Conservation (phyloP, 768 basidiomycete species). For the Termitomyces eurrhizus region DNA sequence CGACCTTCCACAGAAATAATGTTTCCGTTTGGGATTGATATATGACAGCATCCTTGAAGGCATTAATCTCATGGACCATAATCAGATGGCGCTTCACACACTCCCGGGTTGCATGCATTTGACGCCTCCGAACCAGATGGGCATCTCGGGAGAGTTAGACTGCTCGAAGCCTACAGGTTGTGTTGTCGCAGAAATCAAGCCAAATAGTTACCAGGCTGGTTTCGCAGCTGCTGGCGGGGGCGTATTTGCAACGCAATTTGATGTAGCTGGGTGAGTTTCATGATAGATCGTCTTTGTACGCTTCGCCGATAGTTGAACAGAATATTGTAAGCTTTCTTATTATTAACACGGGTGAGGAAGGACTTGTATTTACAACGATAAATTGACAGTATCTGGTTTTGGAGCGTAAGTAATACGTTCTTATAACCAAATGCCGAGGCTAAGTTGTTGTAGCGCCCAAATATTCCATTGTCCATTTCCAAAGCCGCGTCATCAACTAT, state of each 20-base stretch:
- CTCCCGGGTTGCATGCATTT: slow-evolving; percentile 35
- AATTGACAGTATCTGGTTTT: slow-evolving; percentile 39
- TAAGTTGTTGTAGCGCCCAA: slow-evolving; percentile 28
- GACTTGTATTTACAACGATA: background rate
- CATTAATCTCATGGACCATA: slow-evolving; percentile 66
- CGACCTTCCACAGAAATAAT: background rate
- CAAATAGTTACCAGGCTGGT: slow-evolving; percentile 59
- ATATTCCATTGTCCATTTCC: slow-evolving; percentile 32
- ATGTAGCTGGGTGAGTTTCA: slow-evolving; percentile 31
- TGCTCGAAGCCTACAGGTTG: slow-evolving; percentile 66
- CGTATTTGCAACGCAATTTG: slow-evolving; percentile 73
- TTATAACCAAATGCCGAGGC: background rate
- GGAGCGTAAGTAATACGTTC: slow-evolving; percentile 31
- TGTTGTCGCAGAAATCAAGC: slow-evolving; percentile 52
- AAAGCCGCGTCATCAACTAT: slow-evolving; percentile 23
- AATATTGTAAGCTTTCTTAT: slow-evolving; percentile 22
- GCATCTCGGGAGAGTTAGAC: slow-evolving; percentile 47
- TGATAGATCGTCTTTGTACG: background rate
- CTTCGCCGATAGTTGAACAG: slow-evolving; percentile 3
- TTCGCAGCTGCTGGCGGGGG: slow-evolving; percentile 74
- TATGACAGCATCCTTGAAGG: slow-evolving; percentile 71
- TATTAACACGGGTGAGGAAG: background rate
- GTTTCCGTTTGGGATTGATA: background rate
- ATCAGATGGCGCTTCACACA: slow-evolving; percentile 82
- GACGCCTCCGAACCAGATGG: slow-evolving; percentile 39